Percentiles rank a stretch among this genome's conserved stretches.
These are phyloP conservation scores for Tephrocybe sp. DNA, from an alignment of 768 basidiomycete species.

Conservation along the genomic window DNA sequence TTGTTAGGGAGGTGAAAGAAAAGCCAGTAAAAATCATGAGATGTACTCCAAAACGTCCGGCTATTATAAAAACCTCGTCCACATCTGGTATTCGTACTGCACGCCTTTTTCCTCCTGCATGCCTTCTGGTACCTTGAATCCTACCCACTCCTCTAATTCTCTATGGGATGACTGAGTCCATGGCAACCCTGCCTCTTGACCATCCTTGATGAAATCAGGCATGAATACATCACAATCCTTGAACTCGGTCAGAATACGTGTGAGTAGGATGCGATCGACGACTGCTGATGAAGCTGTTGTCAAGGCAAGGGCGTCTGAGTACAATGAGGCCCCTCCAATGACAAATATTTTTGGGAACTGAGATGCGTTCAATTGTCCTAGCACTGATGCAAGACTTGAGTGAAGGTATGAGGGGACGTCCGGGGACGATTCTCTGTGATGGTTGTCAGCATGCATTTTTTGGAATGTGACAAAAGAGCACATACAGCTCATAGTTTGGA, in stretches of 20 bases:
- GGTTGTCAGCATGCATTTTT: neutral
- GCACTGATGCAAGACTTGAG: conserved; percentile 42
- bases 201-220: conserved; percentile 57
- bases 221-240: conserved; percentile 87
- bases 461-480: conserved; percentile 1
- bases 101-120: conserved; percentile 81
- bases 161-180: conserved; percentile 66
- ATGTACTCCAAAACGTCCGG: neutral
- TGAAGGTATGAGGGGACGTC: conserved; percentile 34
- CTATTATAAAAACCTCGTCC: conserved; percentile 53
- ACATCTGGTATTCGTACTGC: conserved; percentile 95
- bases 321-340: conserved; percentile 91
- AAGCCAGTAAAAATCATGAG: neutral
- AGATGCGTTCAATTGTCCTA: conserved; percentile 27
- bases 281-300: conserved; percentile 34
- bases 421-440: conserved; percentile 13
- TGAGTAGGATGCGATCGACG: conserved; percentile 86
- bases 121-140: conserved; percentile 75
- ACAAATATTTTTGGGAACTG: conserved; percentile 67
- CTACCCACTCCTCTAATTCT: conserved; percentile 75
- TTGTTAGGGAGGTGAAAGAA: neutral
- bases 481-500: conserved; percentile 61
- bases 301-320: conserved; percentile 62
- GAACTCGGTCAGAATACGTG: conserved; percentile 75
- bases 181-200: conserved; percentile 33